Percentiles rank a stretch among this genome's conserved stretches.
These are phyloP conservation scores for Xylariaceae sp. DNA, from an alignment of 2,329 filamentous ascomycete genomes.

Conservation along the genomic window DNA sequence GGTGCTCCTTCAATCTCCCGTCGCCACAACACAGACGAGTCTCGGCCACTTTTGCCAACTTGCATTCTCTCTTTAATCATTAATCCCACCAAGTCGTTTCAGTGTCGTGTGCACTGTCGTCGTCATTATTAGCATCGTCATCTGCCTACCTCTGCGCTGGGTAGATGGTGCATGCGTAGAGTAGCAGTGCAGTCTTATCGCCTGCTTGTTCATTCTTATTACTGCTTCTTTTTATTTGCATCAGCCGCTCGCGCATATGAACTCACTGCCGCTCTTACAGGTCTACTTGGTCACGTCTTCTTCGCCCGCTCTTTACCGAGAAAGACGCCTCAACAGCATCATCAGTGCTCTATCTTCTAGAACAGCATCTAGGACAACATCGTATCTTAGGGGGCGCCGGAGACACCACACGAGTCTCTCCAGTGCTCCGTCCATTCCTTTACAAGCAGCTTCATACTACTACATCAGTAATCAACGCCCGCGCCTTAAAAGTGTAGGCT, in stretches of 20 bases:
- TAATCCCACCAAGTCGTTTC: slow-evolving; percentile 15
- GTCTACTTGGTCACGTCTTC: slow-evolving; percentile 30
- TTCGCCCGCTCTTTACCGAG: slow-evolving; percentile 29
- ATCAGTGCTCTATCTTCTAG: slow-evolving; percentile 23
- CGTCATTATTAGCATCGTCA: slow-evolving; percentile 22
- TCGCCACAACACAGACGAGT: slow-evolving; percentile 5
- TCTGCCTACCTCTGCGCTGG: slow-evolving; percentile 15
- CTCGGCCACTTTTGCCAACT: neutral
- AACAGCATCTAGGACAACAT: slow-evolving; percentile 22
- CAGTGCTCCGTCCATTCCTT: slow-evolving; percentile 27
- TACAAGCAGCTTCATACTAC: slow-evolving; percentile 5
- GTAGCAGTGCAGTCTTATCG: slow-evolving; percentile 24
- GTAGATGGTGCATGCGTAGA: too few species aligned
- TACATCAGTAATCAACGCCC: slow-evolving; percentile 16
- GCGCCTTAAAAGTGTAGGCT: slow-evolving; percentile 16
- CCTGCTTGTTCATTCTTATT: slow-evolving; percentile 6
- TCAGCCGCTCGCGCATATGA: slow-evolving; percentile 28
- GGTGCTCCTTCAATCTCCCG: slow-evolving; percentile 15
- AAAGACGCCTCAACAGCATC: slow-evolving; percentile 26
- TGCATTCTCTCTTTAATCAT: neutral
- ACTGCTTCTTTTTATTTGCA: slow-evolving; percentile 3
- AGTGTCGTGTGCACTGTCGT: slow-evolving; percentile 22
- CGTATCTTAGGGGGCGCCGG: slow-evolving; percentile 23
- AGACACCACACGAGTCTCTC: slow-evolving; percentile 26
- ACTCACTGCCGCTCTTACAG: slow-evolving; percentile 29